Conservation (phyloP, 805 yeast genomes). For the Cyberlindnera xylosilytica region DNA sequence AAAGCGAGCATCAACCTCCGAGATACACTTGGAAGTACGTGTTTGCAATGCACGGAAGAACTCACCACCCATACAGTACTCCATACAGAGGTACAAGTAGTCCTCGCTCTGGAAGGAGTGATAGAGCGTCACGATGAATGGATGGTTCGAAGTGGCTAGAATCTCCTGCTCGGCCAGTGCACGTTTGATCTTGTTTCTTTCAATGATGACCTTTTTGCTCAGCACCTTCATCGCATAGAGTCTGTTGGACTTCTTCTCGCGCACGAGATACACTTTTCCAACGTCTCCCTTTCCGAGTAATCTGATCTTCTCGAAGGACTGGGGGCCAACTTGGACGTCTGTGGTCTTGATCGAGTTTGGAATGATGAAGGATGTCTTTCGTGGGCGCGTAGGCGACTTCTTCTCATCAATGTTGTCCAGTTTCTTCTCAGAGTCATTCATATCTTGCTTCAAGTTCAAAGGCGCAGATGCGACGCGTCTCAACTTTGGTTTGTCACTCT, state of each 20-base stretch:
- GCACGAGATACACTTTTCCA: constrained; percentile 91
- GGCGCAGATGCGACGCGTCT: constrained; percentile 88
- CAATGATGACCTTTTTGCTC: constrained; percentile 89
- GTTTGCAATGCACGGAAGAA: constrained; percentile 95
- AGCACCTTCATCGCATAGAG: constrained; percentile 92
- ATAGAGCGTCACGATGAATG: constrained; percentile 92
- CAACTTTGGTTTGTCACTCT: constrained; percentile 35
- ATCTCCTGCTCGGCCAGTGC: constrained; percentile 97
- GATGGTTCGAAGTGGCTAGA: constrained; percentile 91
- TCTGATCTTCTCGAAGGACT: constrained; percentile 83
- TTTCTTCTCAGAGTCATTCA: constrained; percentile 24
- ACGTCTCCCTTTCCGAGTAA: constrained; percentile 97
- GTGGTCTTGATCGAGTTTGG: constrained; percentile 67
- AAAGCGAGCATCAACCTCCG: constrained; percentile 86
- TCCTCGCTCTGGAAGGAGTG: constrained; percentile 97
- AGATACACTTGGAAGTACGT: constrained; percentile 76
- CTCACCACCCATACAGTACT: constrained; percentile 99
- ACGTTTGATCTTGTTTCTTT: constrained; percentile 89
- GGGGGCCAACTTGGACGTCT: constrained; percentile 82
- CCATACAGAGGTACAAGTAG: constrained; percentile 91
- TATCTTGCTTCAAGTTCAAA: constrained; percentile 41
- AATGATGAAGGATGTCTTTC: constrained; percentile 51
- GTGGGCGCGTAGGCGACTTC: constrained; percentile 27
- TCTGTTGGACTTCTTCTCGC: constrained; percentile 70
- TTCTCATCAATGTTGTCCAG: constrained; percentile 18